phyloP scores from a whole-genome alignment of 768 basidiomycete species.

The Podaxis sp. region DNA sequence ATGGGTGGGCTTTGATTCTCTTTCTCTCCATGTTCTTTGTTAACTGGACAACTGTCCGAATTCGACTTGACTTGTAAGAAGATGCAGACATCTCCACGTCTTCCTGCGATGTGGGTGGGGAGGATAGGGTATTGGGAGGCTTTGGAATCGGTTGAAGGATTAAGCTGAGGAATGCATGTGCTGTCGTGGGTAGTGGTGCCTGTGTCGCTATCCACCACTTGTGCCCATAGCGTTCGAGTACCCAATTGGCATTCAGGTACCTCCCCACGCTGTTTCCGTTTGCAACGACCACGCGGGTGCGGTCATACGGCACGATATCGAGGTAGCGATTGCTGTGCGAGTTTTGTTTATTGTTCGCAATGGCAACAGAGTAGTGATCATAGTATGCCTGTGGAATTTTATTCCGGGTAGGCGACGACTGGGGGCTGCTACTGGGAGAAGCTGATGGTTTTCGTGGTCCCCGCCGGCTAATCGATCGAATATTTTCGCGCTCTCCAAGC shows the following conservation, averaged over 20 bases:
- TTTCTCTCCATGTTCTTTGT: conserved; percentile 72
- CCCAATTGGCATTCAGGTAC: conserved; percentile 87
- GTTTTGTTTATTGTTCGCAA: conserved; percentile 48
- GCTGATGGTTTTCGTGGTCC: neutral
- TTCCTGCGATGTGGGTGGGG: neutral
- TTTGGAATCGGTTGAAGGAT: conserved; percentile 48
- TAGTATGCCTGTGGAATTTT: conserved; percentile 20
- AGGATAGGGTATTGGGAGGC: conserved; percentile 26
- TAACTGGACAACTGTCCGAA: conserved; percentile 81
- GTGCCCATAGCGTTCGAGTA: conserved; percentile 68
- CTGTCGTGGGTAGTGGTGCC: conserved; percentile 70
- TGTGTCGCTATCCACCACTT: conserved; percentile 88
- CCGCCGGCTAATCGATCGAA: conserved; percentile 28
- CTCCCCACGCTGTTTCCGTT: conserved; percentile 31
- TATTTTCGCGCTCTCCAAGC: conserved; percentile 35
- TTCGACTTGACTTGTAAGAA: conserved; percentile 36
- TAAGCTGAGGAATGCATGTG: conserved; percentile 75
- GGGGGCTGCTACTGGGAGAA: neutral
- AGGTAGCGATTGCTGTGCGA: conserved; percentile 62
- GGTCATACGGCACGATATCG: conserved; percentile 79
- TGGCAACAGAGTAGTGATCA: conserved; percentile 56
- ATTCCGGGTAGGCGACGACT: neutral
- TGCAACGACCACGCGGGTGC: conserved; percentile 67
- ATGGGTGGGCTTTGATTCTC: conserved; percentile 71
- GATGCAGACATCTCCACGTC: neutral